phyloP scores from a whole-genome alignment of 2,329 filamentous ascomycete genomes.

The Alternaria dauci region DNA sequence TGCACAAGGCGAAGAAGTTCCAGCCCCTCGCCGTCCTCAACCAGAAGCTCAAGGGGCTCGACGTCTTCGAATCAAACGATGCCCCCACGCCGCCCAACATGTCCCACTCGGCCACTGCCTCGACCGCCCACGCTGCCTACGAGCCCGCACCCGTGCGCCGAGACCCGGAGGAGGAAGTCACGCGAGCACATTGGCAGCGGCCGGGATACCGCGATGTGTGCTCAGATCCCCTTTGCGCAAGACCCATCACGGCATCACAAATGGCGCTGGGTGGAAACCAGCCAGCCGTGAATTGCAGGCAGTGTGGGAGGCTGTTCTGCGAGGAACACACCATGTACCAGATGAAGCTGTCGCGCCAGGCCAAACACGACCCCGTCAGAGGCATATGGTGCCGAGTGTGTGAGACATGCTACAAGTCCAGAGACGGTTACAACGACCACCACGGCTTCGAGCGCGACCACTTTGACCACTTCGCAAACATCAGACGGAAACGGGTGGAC shows the following conservation, averaged over 20 bases:
- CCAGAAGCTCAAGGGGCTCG: conserved; percentile 89
- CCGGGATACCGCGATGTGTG: conserved; percentile 78
- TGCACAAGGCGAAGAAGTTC: conserved; percentile 90
- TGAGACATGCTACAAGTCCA: conserved; percentile 98
- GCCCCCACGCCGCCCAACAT: conserved; percentile 57
- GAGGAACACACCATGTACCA: conserved; percentile 99
- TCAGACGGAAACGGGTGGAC: conserved; percentile 81
- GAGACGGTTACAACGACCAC: conserved; percentile 94
- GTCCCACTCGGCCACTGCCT: conserved; percentile 43
- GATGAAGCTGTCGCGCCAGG: conserved; percentile 93
- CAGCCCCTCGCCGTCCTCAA: conserved; percentile 91
- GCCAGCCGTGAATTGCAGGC: conserved; percentile 89
- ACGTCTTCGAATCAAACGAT: conserved; percentile 94
- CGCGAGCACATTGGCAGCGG: conserved; percentile 87
- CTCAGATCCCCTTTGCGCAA: conserved; percentile 83
- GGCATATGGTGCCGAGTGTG: conserved; percentile 95
- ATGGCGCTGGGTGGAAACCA: conserved; percentile 80
- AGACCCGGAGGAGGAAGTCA: conserved; percentile 92
- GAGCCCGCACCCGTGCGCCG: conserved; percentile 47
- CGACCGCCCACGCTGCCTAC: conserved; percentile 41
- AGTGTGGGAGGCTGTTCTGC: conserved; percentile 92
- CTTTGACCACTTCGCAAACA: conserved; percentile 71
- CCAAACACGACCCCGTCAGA: conserved; percentile 85
- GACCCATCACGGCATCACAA: conserved; percentile 41
- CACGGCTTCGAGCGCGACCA: conserved; percentile 75